Percentiles rank a stretch among this genome's conserved stretches.
Evolutionary conservation across 2,329 filamentous ascomycete species (phyloP).

Genomic region (Claviceps cyperi): DNA sequence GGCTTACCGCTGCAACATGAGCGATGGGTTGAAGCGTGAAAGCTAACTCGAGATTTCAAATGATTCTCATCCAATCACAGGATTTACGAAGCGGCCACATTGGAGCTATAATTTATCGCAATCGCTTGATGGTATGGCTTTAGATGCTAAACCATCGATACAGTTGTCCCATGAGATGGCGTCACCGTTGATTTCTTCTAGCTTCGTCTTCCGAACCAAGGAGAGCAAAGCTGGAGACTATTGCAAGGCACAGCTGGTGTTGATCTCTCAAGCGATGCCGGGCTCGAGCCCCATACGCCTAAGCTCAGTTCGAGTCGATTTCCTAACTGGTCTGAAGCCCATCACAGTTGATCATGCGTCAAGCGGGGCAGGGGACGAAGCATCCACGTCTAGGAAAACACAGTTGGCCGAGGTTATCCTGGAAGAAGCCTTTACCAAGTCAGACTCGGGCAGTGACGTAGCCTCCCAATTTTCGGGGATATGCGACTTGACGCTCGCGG

Average conservation of each 20-base stretch:
- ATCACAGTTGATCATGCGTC: constrained; percentile 34
- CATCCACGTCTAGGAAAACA: constrained; percentile 6
- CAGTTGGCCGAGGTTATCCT: constrained; percentile 14
- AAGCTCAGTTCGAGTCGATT: constrained; percentile 36
- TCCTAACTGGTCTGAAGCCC: constrained; percentile 42
- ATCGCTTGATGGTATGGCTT: constrained; percentile 35
- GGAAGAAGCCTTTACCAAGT: constrained; percentile 14
- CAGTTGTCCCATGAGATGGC: constrained; percentile 35
- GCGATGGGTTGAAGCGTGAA: not conserved
- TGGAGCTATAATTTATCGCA: constrained; percentile 49
- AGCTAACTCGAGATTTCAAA: not conserved
- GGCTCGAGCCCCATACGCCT: constrained; percentile 38
- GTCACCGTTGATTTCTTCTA: constrained; percentile 38
- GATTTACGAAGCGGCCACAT: constrained; percentile 36
- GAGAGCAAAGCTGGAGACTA: constrained; percentile 48
- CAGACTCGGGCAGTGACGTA: constrained; percentile 14
- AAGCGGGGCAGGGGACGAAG: constrained; percentile 4
- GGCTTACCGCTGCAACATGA: not conserved
- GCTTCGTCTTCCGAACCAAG: constrained; percentile 42
- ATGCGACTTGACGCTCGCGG: constrained; percentile 49
- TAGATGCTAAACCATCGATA: constrained; percentile 32
- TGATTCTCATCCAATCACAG: constrained; percentile 16
- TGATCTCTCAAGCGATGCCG: constrained; percentile 41
- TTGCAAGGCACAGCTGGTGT: constrained; percentile 40
- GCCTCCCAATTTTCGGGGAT: constrained; percentile 33